Conservation (phyloP, 805 yeast genomes). For the Suhomyces pyralidae region DNA sequence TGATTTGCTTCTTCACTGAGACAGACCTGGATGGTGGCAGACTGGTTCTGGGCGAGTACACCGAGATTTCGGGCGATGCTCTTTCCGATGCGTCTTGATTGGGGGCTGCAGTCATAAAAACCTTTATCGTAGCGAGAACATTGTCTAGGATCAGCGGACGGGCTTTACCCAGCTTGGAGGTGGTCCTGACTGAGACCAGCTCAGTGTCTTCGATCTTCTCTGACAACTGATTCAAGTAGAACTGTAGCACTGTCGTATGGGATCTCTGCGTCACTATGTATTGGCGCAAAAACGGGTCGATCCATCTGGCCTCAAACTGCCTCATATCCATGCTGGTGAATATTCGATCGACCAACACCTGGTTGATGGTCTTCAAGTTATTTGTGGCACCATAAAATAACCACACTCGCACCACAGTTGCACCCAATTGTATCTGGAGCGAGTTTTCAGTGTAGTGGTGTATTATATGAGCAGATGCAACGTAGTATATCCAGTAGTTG, state of each 20-base stretch:
- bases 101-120: background rate
- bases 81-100: background rate
- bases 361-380: constrained; percentile 9
- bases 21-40: background rate
- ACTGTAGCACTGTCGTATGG: background rate
- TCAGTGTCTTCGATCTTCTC: background rate
- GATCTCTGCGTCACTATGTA: background rate
- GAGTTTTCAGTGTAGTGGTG: background rate
- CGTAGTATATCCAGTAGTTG: constrained; percentile 16
- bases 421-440: background rate
- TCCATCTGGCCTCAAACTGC: constrained; percentile 2
- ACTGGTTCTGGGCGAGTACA: background rate
- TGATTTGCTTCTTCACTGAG: background rate
- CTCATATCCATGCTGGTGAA: constrained; percentile 3
- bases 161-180: background rate
- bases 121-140: background rate
- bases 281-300: constrained; percentile 6
- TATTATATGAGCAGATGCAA: constrained; percentile 2
- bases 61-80: background rate
- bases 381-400: constrained; percentile 11
- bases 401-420: constrained; percentile 6
- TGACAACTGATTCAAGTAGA: background rate
- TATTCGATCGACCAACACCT: constrained; percentile 1
- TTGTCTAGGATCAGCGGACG: background rate
- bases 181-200: background rate